Evolutionary conservation across 208 protist genomes (phyloP).

Genomic region (Borovskyia barvae): DNA sequence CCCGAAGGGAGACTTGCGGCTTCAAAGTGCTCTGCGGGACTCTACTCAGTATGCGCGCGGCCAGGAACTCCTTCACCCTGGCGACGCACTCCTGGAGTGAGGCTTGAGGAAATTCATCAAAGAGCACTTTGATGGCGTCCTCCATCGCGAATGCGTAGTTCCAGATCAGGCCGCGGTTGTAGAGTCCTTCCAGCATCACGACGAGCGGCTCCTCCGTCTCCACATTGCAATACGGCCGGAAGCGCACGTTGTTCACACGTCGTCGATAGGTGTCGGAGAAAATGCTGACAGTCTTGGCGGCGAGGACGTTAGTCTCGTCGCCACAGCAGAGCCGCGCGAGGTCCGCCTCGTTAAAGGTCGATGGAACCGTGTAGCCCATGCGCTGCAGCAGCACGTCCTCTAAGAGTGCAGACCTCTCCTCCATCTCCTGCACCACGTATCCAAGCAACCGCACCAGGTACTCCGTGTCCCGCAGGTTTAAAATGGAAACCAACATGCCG

Average conservation of each 20-base stretch:
- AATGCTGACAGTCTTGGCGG: constrained; percentile 44
- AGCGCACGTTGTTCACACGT: constrained; percentile 73
- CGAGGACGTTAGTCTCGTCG: constrained; percentile 59
- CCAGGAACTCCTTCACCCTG: constrained; percentile 37
- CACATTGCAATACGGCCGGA: constrained; percentile 26
- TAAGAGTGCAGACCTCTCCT: constrained; percentile 69
- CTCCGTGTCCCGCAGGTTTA: constrained; percentile 80
- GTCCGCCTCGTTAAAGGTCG: constrained; percentile 55
- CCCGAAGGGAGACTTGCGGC: constrained; percentile 27
- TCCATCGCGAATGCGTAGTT: constrained; percentile 66
- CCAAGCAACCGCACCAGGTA: constrained; percentile 62
- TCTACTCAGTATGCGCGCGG: constrained; percentile 31
- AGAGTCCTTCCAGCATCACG: constrained; percentile 76
- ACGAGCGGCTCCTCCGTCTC: constrained; percentile 41
- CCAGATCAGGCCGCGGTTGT: constrained; percentile 81
- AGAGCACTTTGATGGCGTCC: constrained; percentile 76
- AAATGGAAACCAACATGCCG: constrained; percentile 51
- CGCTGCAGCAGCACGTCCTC: constrained; percentile 80
- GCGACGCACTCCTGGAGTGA: constrained; percentile 55
- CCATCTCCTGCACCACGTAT: constrained; percentile 59
- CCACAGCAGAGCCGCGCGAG: constrained; percentile 72
- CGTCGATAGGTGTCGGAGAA: constrained; percentile 54
- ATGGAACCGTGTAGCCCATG: constrained; percentile 55
- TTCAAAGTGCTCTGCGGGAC: constrained; percentile 29
- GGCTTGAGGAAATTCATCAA: constrained; percentile 67